Conservation (phyloP, 1,284 basidiomycete genomes). For the Leucoagaricus sp. region DNA sequence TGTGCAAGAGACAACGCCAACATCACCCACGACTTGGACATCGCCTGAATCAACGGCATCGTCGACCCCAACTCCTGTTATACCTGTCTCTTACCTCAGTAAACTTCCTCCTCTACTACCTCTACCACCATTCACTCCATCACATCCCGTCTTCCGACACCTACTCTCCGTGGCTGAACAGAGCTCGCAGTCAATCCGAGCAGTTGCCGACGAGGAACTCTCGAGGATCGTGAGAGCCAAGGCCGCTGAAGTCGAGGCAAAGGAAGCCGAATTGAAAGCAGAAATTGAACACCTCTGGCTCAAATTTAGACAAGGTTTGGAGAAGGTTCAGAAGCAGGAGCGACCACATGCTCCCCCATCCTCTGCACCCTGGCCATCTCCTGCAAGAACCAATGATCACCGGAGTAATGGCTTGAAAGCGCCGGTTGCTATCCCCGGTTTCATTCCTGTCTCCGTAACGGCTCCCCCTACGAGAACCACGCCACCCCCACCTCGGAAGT, state of each 20-base stretch:
- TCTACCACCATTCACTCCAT: slow-evolving; percentile 75
- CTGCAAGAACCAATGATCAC: slow-evolving; percentile 26
- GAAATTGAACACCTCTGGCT: slow-evolving; percentile 69
- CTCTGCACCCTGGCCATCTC: slow-evolving; percentile 16
- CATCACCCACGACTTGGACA: slow-evolving; percentile 11
- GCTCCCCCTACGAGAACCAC: slow-evolving; percentile 34
- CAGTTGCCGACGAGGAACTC: slow-evolving; percentile 60
- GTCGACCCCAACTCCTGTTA: slow-evolving; percentile 32
- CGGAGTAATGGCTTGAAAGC: slow-evolving; percentile 26
- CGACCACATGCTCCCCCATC: slow-evolving; percentile 22
- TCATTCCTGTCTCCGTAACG: slow-evolving; percentile 40
- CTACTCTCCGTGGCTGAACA: slow-evolving; percentile 58
- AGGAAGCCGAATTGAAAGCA: slow-evolving; percentile 54
- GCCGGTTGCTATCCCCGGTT: slow-evolving; percentile 51
- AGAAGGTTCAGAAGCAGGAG: slow-evolving; percentile 48
- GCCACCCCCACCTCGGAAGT: slow-evolving; percentile 45
- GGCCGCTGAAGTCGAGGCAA: slow-evolving; percentile 54
- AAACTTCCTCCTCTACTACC: slow-evolving; percentile 61
- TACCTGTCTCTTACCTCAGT: slow-evolving; percentile 42
- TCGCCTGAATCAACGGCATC: slow-evolving; percentile 31
- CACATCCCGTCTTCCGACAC: slow-evolving; percentile 69
- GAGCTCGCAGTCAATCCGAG: slow-evolving; percentile 56
- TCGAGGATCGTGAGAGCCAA: slow-evolving; percentile 56
- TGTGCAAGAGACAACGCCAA: slow-evolving; percentile 18
- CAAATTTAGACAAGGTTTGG: slow-evolving; percentile 53